phyloP scores from a whole-genome alignment of 345 rosid species.

The Linum tenue region DNA sequence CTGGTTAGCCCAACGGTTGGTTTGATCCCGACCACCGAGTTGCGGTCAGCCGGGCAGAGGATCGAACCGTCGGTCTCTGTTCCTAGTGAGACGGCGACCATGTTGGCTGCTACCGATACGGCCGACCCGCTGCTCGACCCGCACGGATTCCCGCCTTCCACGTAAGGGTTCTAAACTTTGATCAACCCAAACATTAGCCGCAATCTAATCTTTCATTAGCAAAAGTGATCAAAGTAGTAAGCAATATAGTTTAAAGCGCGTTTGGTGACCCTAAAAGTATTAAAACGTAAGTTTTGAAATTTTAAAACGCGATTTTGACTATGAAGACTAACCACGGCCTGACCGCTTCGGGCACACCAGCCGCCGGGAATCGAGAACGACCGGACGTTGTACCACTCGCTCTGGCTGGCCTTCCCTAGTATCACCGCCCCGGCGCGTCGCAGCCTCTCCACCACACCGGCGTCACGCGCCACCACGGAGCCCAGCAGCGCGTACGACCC shows the following conservation, averaged over 20 bases:
- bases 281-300: conserved; percentile 7
- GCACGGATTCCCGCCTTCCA: conserved; percentile 13
- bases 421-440: conserved; percentile 32
- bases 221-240: background rate
- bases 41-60: conserved; percentile 15
- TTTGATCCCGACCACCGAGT: conserved; percentile 25
- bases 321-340: conserved; percentile 18
- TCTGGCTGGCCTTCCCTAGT: conserved; percentile 30
- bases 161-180: conserved; percentile 6
- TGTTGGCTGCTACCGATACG: conserved; percentile 23
- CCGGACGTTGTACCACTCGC: conserved; percentile 23
- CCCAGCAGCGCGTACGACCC: conserved; percentile 36
- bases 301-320: conserved; percentile 8
- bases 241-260: conserved; percentile 10
- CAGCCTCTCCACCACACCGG: conserved; percentile 30
- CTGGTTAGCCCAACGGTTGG: conserved; percentile 24
- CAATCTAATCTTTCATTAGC: background rate
- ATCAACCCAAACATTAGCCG: background rate
- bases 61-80: conserved; percentile 21
- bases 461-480: conserved; percentile 25
- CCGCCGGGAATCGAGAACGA: conserved; percentile 22
- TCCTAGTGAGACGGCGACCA: conserved; percentile 20
- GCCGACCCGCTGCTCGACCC: conserved; percentile 21
- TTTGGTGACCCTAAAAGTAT: background rate
- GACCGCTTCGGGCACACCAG: conserved; percentile 34